phyloP scores from a whole-genome alignment of 768 basidiomycete genomes.

The Russula griseocarnosa region DNA sequence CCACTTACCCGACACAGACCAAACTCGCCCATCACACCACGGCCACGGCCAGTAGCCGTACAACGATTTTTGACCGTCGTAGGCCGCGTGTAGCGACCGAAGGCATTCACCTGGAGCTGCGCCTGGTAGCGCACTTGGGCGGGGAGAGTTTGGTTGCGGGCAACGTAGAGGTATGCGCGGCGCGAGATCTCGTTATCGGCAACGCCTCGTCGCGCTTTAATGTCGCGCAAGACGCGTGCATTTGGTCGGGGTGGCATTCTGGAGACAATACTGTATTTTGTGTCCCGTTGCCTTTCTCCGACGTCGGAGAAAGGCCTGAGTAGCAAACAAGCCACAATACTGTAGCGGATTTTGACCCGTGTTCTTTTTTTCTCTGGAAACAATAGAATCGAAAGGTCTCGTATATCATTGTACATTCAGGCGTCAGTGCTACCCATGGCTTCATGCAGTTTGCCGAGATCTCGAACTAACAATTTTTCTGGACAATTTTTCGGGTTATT shows the following conservation, averaged over 20 bases:
- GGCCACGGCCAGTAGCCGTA: conserved; percentile 74
- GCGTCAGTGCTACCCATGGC: too few relatives aligned
- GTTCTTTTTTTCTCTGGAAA: neutral
- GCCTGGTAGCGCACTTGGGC: conserved; percentile 89
- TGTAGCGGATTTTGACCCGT: conserved; percentile 1
- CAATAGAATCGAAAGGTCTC: too few relatives aligned
- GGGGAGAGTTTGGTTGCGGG: conserved; percentile 86
- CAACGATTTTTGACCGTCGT: conserved; percentile 89
- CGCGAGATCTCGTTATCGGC: conserved; percentile 74
- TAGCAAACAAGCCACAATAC: conserved; percentile 1
- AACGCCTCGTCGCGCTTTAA: conserved; percentile 71
- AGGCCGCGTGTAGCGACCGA: conserved; percentile 78
- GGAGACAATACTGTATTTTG: neutral
- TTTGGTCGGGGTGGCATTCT: conserved; percentile 34
- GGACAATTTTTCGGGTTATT: neutral
- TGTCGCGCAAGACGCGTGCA: conserved; percentile 64
- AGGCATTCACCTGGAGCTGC: conserved; percentile 87
- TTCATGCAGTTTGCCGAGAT: neutral
- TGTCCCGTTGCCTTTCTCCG: too few relatives aligned
- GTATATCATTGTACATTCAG: too few relatives aligned
- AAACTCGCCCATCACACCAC: conserved; percentile 88
- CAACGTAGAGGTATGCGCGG: conserved; percentile 88
- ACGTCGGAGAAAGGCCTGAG: too few relatives aligned
- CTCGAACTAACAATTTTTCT: neutral
- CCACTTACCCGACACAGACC: conserved; percentile 68